phyloP scores from a whole-genome alignment of 2,329 filamentous ascomycete species.

The Leptosphaerulina australis region DNA sequence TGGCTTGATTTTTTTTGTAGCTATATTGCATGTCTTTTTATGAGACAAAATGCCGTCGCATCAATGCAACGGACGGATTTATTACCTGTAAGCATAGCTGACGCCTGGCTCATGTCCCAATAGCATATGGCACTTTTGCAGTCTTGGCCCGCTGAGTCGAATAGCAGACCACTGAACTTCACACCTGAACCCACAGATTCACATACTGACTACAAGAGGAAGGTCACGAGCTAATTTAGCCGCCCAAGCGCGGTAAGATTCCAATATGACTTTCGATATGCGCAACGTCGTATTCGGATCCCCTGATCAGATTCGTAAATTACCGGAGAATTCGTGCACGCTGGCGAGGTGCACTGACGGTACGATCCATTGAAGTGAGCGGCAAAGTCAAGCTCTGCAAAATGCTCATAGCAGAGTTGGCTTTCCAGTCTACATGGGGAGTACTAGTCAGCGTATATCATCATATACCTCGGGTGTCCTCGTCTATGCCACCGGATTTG shows the following conservation, averaged over 20 bases:
- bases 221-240: slow-evolving; percentile 1
- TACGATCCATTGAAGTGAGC: background rate
- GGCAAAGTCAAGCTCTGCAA: slow-evolving; percentile 1
- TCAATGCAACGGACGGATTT: too few relatives aligned
- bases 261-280: background rate
- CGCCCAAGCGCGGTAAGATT: slow-evolving; percentile 8
- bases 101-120: too few relatives aligned
- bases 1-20: too few relatives aligned
- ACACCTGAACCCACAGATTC: background rate
- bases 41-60: too few relatives aligned
- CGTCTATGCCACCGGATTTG: background rate
- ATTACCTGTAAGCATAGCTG: too few relatives aligned
- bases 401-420: slow-evolving; percentile 1
- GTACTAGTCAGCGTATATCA: slow-evolving; percentile 2
- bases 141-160: background rate
- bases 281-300: slow-evolving; percentile 1
- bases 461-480: slow-evolving; percentile 6
- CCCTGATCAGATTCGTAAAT: background rate
- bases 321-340: background rate
- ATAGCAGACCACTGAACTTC: background rate
- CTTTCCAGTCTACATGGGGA: background rate
- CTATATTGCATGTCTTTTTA: too few relatives aligned
- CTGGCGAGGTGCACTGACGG: background rate
- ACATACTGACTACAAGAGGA: background rate
- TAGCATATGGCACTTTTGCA: too few relatives aligned